Conservation (phyloP, 2,329 filamentous ascomycete species). For the Bipolaris zeicola region DNA sequence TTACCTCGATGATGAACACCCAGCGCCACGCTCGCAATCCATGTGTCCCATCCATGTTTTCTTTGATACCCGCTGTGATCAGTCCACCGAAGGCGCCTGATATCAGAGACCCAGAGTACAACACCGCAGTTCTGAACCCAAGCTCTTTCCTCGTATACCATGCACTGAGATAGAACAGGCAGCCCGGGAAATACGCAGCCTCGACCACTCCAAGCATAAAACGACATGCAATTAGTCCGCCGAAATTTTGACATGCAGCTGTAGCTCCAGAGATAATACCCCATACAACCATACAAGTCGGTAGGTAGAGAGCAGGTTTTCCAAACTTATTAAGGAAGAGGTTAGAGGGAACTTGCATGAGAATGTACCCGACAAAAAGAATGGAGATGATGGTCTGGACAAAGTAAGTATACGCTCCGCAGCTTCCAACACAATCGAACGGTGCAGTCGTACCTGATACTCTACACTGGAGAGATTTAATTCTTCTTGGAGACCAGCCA, state of each 20-base stretch:
- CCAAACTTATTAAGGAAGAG: constrained; percentile 52
- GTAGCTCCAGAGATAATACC: constrained; percentile 49
- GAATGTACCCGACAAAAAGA: constrained; percentile 63
- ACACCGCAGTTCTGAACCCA: constrained; percentile 66
- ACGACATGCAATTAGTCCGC: constrained; percentile 54
- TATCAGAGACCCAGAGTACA: constrained; percentile 72
- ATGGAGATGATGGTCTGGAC: constrained; percentile 53
- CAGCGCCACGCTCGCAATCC: constrained; percentile 68
- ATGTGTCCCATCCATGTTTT: constrained; percentile 64
- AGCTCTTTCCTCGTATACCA: constrained; percentile 76
- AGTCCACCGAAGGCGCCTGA: constrained; percentile 73
- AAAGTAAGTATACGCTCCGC: background rate
- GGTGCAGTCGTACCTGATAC: constrained; percentile 62
- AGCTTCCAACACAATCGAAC: too few relatives aligned
- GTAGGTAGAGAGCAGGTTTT: constrained; percentile 49
- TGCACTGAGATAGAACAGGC: constrained; percentile 66
- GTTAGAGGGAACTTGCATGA: constrained; percentile 55
- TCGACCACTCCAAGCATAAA: constrained; percentile 62
- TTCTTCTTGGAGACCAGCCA: constrained; percentile 66
- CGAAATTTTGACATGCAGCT: constrained; percentile 52
- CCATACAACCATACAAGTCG: constrained; percentile 51
- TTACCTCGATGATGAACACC: constrained; percentile 69
- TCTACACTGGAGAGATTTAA: constrained; percentile 61
- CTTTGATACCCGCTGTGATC: constrained; percentile 65
- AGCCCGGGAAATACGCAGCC: constrained; percentile 61